Percentiles rank a stretch among this genome's conserved stretches.
These are phyloP conservation scores for Saccharum spontaneum DNA, from an alignment of 176 grass and related monocot species.

Conservation along the genomic window DNA sequence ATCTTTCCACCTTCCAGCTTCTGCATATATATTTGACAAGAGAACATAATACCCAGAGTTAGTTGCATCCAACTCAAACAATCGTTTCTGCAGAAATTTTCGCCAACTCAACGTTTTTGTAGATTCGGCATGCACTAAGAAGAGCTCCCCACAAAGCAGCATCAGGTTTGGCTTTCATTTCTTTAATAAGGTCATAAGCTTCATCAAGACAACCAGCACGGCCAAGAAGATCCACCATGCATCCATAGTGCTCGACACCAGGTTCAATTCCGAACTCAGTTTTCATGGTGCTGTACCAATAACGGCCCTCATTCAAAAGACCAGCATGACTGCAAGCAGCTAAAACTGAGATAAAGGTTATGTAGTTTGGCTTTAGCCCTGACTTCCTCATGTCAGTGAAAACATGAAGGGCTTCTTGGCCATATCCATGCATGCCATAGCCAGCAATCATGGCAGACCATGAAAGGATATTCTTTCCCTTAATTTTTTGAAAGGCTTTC, in stretches of 20 bases:
- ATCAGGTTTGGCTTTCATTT: constrained; percentile 87
- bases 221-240: constrained; percentile 87
- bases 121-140: constrained; percentile 71
- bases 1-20: constrained; percentile 80
- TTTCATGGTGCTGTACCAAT: constrained; percentile 77
- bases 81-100: constrained; percentile 70
- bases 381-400: constrained; percentile 69
- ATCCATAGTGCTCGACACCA: constrained; percentile 83
- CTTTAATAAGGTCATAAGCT: constrained; percentile 72
- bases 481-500: constrained; percentile 64
- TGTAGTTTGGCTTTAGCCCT: constrained; percentile 75
- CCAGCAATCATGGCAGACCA: constrained; percentile 92
- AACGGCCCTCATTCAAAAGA: constrained; percentile 64
- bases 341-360: constrained; percentile 85
- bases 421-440: constrained; percentile 77
- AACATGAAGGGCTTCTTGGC: constrained; percentile 60
- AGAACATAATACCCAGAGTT: constrained; percentile 85
- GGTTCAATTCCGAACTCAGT: constrained; percentile 63
- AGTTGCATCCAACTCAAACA: constrained; percentile 76
- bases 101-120: constrained; percentile 87
- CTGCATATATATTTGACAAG: constrained; percentile 86
- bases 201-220: constrained; percentile 77
- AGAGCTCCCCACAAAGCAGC: constrained; percentile 83
- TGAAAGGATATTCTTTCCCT: constrained; percentile 79
- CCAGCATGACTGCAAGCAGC: constrained; percentile 88